A percentile compares a stretch with the other conserved stretches of the same genome.
Evolutionary conservation across 805 yeast species (phyloP).

Genomic region (Cyberlindnera maritima): DNA sequence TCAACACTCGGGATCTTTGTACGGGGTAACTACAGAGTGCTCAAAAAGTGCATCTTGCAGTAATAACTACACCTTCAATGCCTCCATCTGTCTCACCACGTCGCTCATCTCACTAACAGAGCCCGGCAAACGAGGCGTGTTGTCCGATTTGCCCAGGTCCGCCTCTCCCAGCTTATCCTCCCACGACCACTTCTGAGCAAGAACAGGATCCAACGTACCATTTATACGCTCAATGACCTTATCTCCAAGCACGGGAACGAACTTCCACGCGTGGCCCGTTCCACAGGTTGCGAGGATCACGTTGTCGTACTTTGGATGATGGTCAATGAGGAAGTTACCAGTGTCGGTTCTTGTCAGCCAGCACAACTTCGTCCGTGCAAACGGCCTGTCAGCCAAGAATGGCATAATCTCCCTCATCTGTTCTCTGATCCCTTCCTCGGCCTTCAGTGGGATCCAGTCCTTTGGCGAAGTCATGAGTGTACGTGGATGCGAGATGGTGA

Average conservation of each 20-base stretch:
- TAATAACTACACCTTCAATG: background rate
- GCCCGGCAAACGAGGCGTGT: background rate
- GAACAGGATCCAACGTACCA: conserved; percentile 6
- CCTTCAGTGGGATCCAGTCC: conserved; percentile 14
- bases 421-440: conserved; percentile 16
- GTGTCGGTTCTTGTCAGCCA: conserved; percentile 33
- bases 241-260: conserved; percentile 29
- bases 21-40: no score
- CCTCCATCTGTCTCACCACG: background rate
- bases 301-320: conserved; percentile 25
- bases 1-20: no score
- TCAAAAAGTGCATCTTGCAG: no score
- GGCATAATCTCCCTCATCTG: conserved; percentile 27
- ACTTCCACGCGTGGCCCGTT: conserved; percentile 32
- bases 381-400: conserved; percentile 8
- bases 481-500: conserved; percentile 8
- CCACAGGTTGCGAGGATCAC: conserved; percentile 32
- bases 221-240: conserved; percentile 5
- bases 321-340: conserved; percentile 28
- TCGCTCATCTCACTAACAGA: background rate
- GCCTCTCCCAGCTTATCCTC: conserved; percentile 5
- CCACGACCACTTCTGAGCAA: conserved; percentile 10
- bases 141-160: background rate
- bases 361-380: conserved; percentile 34
- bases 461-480: conserved; percentile 8